Evolutionary conservation across 768 basidiomycete species (phyloP).

Genomic region (Podaxis sp.): DNA sequence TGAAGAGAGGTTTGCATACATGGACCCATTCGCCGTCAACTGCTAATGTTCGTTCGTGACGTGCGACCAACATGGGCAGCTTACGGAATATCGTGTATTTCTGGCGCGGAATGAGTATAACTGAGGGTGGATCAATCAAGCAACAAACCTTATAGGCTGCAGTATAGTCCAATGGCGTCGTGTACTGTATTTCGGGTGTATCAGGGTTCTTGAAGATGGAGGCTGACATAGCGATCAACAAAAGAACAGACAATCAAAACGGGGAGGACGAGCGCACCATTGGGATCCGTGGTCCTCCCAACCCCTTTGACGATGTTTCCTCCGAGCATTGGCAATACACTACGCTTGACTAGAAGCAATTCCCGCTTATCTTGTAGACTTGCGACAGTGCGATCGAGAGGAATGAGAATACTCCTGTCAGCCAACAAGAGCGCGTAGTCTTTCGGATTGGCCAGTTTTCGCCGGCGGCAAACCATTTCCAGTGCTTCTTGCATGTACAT

Average conservation of each 20-base stretch:
- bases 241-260: not conserved
- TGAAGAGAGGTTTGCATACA: conserved; percentile 34
- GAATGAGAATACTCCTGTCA: conserved; percentile 72
- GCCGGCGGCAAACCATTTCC: conserved; percentile 73
- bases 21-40: conserved; percentile 95
- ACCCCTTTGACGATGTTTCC: conserved; percentile 63
- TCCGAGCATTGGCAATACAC: conserved; percentile 69
- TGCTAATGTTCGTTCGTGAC: conserved; percentile 87
- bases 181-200: conserved; percentile 52
- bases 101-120: conserved; percentile 30
- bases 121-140: not conserved
- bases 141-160: conserved; percentile 76
- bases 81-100: conserved; percentile 92
- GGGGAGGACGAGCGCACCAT: conserved; percentile 48
- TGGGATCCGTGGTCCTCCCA: conserved; percentile 83
- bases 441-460: conserved; percentile 61
- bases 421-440: conserved; percentile 80
- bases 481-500: conserved; percentile 98
- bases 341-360: conserved; percentile 74
- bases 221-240: conserved; percentile 37
- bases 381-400: conserved; percentile 94
- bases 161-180: conserved; percentile 70
- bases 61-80: conserved; percentile 87
- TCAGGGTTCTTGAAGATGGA: conserved; percentile 94
- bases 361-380: conserved; percentile 87